A percentile compares a stretch with the other conserved stretches of the same genome.
Evolutionary conservation across 2,329 filamentous ascomycete species (phyloP).

Genomic region (Magnaporthales sp.): DNA sequence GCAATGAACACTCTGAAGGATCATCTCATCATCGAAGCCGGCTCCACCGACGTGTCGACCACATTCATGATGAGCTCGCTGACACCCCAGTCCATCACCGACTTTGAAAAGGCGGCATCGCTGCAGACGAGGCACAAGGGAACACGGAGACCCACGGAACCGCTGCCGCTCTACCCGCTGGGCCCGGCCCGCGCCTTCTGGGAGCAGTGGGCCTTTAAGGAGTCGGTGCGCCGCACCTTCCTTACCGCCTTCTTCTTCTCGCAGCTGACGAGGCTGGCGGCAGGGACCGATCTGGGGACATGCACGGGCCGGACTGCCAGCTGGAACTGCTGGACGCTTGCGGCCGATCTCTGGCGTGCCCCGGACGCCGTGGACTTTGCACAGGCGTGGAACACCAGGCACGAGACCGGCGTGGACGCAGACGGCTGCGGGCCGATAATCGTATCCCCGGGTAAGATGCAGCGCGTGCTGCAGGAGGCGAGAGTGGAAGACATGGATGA

Average conservation of each 20-base stretch:
- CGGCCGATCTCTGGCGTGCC: slow-evolving; percentile 28
- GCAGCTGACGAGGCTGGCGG: slow-evolving; percentile 26
- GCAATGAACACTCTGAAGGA: slow-evolving; percentile 22
- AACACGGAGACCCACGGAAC: background rate
- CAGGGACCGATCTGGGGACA: slow-evolving; percentile 14
- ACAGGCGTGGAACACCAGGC: slow-evolving; percentile 24
- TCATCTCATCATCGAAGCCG: slow-evolving; percentile 14
- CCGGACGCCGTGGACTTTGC: slow-evolving; percentile 26
- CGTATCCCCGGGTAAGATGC: slow-evolving; percentile 17
- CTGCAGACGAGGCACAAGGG: slow-evolving; percentile 14
- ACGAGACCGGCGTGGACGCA: background rate
- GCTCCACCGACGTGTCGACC: background rate
- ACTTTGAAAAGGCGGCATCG: slow-evolving; percentile 9
- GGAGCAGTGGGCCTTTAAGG: slow-evolving; percentile 41
- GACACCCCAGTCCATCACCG: background rate
- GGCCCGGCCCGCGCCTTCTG: slow-evolving; percentile 35
- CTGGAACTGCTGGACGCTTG: slow-evolving; percentile 30
- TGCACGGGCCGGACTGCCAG: slow-evolving; percentile 22
- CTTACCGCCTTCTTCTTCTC: slow-evolving; percentile 38
- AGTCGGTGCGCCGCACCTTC: slow-evolving; percentile 43
- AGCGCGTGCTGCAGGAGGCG: slow-evolving; percentile 9
- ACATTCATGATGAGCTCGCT: background rate
- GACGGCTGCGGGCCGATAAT: slow-evolving; percentile 17
- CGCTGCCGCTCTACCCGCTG: slow-evolving; percentile 25
- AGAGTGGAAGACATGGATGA: slow-evolving; percentile 13